Conservation (phyloP, 2,329 filamentous ascomycete genomes). For the Aspergillus ruber region DNA sequence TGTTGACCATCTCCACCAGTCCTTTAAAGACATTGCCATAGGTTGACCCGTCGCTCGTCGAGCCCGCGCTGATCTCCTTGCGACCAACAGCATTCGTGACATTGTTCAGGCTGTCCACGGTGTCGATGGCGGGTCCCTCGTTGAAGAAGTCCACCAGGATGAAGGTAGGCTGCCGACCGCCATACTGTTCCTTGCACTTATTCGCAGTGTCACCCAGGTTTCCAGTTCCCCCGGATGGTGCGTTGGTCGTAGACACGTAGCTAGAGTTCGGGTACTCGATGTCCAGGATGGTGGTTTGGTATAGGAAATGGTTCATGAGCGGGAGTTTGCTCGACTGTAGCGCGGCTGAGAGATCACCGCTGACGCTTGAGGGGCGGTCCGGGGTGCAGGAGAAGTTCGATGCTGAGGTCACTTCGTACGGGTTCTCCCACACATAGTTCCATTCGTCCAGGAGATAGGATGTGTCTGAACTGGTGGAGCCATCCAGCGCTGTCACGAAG, state of each 20-base stretch:
- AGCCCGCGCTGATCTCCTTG: conserved; percentile 19
- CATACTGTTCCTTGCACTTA: conserved; percentile 53
- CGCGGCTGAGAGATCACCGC: conserved; percentile 44
- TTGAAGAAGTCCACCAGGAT: conserved; percentile 77
- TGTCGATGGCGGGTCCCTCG: conserved; percentile 61
- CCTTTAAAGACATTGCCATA: conserved; percentile 33
- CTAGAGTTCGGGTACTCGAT: conserved; percentile 58
- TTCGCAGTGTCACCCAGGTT: conserved; percentile 44
- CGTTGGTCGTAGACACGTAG: conserved; percentile 60
- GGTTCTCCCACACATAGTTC: conserved; percentile 61
- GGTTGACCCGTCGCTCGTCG: conserved; percentile 21
- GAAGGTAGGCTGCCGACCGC: conserved; percentile 61
- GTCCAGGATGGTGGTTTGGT: conserved; percentile 48
- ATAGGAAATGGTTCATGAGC: conserved; percentile 75
- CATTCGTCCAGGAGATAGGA: conserved; percentile 41
- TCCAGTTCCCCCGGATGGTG: conserved; percentile 50
- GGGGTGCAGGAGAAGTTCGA: conserved; percentile 66
- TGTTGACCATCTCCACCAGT: conserved; percentile 30
- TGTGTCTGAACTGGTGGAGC: conserved; percentile 29
- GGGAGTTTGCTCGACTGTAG: conserved; percentile 57
- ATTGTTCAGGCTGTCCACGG: conserved; percentile 62
- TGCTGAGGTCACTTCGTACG: conserved; percentile 57
- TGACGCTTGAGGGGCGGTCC: conserved; percentile 54
- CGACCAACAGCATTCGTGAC: conserved; percentile 43
- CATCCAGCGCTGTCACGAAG: conserved; percentile 54